These are phyloP conservation scores for Tuber umbilicatum DNA, from an alignment of 495 filamentous ascomycete species.

Conservation along the genomic window DNA sequence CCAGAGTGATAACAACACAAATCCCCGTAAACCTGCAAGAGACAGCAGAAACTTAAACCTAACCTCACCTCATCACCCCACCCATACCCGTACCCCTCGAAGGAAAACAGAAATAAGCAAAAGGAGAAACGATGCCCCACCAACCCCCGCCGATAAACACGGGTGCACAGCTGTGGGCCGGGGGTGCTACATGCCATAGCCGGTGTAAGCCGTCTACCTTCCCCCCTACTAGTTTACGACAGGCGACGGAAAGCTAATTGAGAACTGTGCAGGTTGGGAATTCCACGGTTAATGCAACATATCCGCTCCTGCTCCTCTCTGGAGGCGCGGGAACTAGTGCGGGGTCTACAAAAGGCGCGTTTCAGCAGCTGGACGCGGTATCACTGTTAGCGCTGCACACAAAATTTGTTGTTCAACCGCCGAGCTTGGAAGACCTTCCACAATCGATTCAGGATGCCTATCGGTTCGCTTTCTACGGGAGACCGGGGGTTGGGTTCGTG, in stretches of 20 bases:
- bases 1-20: too few species aligned
- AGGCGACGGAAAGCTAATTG: constrained; percentile 13
- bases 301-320: constrained; percentile 55
- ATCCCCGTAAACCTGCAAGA: too few species aligned
- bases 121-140: neutral
- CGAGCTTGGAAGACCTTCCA: constrained; percentile 50
- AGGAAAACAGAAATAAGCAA: neutral
- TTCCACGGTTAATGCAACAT: constrained; percentile 51
- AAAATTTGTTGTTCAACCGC: constrained; percentile 52
- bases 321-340: constrained; percentile 53
- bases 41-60: neutral
- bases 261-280: constrained; percentile 49
- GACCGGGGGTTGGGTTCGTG: constrained; percentile 55
- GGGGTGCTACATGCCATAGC: constrained; percentile 59
- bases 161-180: constrained; percentile 58
- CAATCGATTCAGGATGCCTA: constrained; percentile 53
- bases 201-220: constrained; percentile 45
- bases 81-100: neutral
- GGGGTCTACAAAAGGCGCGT: constrained; percentile 52
- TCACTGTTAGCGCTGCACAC: constrained; percentile 55
- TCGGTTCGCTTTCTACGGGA: constrained; percentile 52
- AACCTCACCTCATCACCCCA: neutral
- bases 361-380: constrained; percentile 59
- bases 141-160: constrained; percentile 31
- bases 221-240: neutral